Evolutionary conservation across 768 basidiomycete genomes (phyloP), one percentile per base, ranked within the genome.

Genomic region (Boletus edulis): DNA sequence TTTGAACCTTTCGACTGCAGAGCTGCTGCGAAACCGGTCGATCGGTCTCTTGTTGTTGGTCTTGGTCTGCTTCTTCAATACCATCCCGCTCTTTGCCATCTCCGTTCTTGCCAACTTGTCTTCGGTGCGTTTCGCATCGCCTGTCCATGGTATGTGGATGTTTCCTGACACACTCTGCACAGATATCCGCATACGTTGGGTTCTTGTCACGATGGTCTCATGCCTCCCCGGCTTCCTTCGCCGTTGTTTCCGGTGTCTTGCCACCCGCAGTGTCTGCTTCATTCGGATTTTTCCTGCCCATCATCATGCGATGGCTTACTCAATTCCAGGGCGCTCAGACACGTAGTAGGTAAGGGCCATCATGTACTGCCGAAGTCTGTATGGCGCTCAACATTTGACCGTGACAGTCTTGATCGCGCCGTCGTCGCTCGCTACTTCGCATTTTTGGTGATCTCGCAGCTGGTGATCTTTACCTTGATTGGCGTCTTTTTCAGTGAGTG

Each of bases 401-500:
- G n/a, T 37, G 87, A 9, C 81, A 82, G 83, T 47, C 81, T 94
- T 49, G 95, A 98, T 63, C 88, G 97, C 34, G 86, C 88, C 37
- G 95, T 98, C 55, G 80, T 95, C 38, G 92, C 92, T 18, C 85
- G 94, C 46, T 98, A 98, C 73, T 98, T 87, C 67, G 79, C 89
- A 1, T 98, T 99, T 81, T 78, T 98, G 71, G 85, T 98, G 55
- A 87, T 97, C 72, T 91, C 89, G 48, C 94, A 98, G 68, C 74
- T 99, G 63, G 78, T 99, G 58, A 85, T 98, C 72, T 99, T 98
- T 78, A 96, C 92, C 15, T 72, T 96, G 54, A 86, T 98, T 57
- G 91, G 92, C 61, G 94, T 95, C 46, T 78, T 86, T 53, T 94
- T 94, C 75, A 86, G 90, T 91, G 54, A 62, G 86, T 77, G n/a